Base-by-base conservation (phyloP, 2,329 filamentous ascomycete species). In the Paraphaeosphaeria minitans region DNA sequence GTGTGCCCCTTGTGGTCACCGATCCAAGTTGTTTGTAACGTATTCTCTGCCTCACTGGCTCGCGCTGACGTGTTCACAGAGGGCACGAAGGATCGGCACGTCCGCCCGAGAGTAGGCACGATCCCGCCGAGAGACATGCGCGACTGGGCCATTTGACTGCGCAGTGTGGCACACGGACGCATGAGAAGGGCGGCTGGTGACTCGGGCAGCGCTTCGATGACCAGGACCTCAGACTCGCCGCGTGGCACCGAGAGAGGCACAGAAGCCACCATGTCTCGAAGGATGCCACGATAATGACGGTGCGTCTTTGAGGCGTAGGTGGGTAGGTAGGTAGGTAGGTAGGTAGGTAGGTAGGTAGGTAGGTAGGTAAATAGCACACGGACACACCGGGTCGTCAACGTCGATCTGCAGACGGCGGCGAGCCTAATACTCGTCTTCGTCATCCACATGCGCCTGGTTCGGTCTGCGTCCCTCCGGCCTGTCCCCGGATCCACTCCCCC, bases 391-490 rank as follows among this genome's bases (percentile, higher is more conserved):
- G n/a, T n/a, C n/a, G n/a, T n/a, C n/a, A n/a, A 31, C 29, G 8
- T 54, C 39, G 33, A 29, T 45, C n/a, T 8, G 35, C 39, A 3
- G 43, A 8, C 35, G 4, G 35, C 13, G 16, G 19, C n/a, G n/a
- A n/a, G n/a, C 41, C 41, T 43, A 43, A 29, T 46, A 46, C 16
- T 58, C 56, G 10, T 58, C 56, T 8, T 13, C 57, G 6, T 59
- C 57, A 3, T 59, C 57, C 1, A 59, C 57, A 16, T 37, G 53
- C n/a, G 57, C 47, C 33, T 59, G 57, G 14, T 55, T 35, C 33
- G 47, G 53, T 33, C 29, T 19, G 9, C 53, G 53, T 3, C 48
- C 27, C 6, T 42, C 27, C 7, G 29, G 24, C 6, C 39, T 19
- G 13, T 46, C 43, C 7, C 12, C 16, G 2, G 52, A 31, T 19